Percentiles rank a stretch among this genome's conserved stretches.
These are phyloP conservation scores for Aureobasidium musti DNA, from an alignment of 2,329 filamentous ascomycete species.

Conservation along the genomic window DNA sequence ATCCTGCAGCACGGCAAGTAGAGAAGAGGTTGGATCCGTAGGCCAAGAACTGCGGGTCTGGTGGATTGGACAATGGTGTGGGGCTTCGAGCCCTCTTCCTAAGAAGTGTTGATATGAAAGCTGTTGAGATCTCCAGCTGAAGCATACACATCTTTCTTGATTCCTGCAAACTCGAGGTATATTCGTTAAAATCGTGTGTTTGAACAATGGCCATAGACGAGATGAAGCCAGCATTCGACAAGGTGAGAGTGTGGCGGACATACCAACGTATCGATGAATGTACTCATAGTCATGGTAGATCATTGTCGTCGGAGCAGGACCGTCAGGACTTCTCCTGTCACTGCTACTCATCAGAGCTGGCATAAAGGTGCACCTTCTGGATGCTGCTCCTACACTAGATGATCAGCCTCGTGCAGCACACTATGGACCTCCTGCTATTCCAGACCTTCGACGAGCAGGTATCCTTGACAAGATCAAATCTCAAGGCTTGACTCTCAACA, in stretches of 20 bases:
- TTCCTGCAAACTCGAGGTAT: background rate
- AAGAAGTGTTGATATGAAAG: constrained; percentile 6
- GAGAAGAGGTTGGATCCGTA: background rate
- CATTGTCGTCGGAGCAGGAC: constrained; percentile 46
- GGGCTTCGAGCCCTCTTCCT: background rate
- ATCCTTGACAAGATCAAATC: constrained; percentile 42
- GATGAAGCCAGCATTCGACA: constrained; percentile 25
- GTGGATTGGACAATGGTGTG: background rate
- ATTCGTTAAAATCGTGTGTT: background rate
- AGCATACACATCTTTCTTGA: background rate
- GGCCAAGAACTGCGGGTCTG: constrained; percentile 9
- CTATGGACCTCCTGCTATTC: constrained; percentile 47
- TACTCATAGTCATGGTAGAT: constrained; percentile 31
- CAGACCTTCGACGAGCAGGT: constrained; percentile 44
- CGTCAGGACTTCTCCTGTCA: constrained; percentile 47
- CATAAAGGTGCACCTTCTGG: constrained; percentile 42
- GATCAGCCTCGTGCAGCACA: constrained; percentile 47
- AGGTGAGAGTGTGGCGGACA: background rate
- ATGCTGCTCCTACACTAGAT: constrained; percentile 36
- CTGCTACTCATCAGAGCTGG: constrained; percentile 43
- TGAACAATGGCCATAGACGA: background rate
- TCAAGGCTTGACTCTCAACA: constrained; percentile 34
- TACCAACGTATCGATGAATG: background rate
- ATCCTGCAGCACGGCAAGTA: constrained; percentile 8
- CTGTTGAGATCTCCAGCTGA: background rate